Conservation (phyloP, 2,329 filamentous ascomycete genomes). For the Calonectria crousiana region DNA sequence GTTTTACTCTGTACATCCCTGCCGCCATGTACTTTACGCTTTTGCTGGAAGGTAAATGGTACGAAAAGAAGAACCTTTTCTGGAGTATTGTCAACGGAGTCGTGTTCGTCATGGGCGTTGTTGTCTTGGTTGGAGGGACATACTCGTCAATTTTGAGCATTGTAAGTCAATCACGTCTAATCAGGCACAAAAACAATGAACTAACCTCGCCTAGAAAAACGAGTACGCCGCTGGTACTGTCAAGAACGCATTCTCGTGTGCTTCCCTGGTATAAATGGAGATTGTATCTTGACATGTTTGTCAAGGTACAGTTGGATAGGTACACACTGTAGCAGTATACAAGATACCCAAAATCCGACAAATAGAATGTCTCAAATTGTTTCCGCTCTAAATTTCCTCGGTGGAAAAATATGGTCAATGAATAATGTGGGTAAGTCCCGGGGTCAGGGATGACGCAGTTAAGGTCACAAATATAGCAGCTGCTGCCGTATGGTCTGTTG, state of each 20-base stretch:
- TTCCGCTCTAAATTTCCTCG: neutral
- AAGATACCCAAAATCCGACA: neutral
- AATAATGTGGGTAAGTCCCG: too few relatives aligned
- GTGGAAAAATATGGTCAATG: neutral
- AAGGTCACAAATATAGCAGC: too few relatives aligned
- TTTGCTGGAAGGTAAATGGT: constrained; percentile 38
- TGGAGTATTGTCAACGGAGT: constrained; percentile 20
- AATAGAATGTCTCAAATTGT: neutral
- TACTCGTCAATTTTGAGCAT: constrained; percentile 28
- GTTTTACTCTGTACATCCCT: constrained; percentile 52
- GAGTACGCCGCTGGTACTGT: constrained; percentile 22
- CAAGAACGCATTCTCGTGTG: constrained; percentile 18
- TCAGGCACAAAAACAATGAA: neutral
- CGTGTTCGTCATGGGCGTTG: constrained; percentile 26
- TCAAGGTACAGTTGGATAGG: neutral
- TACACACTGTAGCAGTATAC: neutral
- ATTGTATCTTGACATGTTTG: neutral
- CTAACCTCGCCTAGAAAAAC: constrained; percentile 13
- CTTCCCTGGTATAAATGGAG: constrained; percentile 2
- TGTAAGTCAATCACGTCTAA: constrained; percentile 16
- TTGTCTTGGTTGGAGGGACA: constrained; percentile 26
- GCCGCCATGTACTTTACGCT: constrained; percentile 55
- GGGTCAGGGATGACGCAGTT: too few relatives aligned
- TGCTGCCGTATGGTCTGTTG: too few relatives aligned
- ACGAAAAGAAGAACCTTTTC: constrained; percentile 26